Percentiles rank a stretch among this genome's conserved stretches.
Conservation (phyloP, 805 yeast genomes). For the Starmerella apis region DNA sequence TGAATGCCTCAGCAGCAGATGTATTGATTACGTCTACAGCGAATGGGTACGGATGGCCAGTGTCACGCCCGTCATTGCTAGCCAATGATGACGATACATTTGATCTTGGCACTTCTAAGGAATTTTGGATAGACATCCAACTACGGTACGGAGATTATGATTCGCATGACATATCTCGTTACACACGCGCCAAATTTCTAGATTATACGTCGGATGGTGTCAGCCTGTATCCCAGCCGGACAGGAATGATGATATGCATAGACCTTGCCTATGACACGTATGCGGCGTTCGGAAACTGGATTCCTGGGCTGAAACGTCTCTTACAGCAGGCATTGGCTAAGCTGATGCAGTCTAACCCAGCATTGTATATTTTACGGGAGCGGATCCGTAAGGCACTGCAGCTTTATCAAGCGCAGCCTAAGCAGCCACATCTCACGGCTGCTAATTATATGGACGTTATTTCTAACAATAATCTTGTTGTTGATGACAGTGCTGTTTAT, state of each 20-base stretch:
- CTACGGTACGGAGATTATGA: slow-evolving; percentile 94
- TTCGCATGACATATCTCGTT: slow-evolving; percentile 90
- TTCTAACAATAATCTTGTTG: slow-evolving; percentile 62
- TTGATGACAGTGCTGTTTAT: slow-evolving; percentile 91
- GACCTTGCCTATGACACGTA: slow-evolving; percentile 93
- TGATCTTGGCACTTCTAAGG: slow-evolving; percentile 46
- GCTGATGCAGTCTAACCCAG: slow-evolving; percentile 90
- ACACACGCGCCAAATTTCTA: slow-evolving; percentile 81
- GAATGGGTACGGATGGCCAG: slow-evolving; percentile 47
- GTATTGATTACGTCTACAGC: slow-evolving; percentile 46
- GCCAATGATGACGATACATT: slow-evolving; percentile 63
- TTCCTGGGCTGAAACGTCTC: slow-evolving; percentile 83
- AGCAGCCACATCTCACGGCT: slow-evolving; percentile 80
- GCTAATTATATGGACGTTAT: slow-evolving; percentile 84
- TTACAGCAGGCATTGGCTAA: slow-evolving; percentile 87
- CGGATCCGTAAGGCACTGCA: slow-evolving; percentile 90
- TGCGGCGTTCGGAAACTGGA: slow-evolving; percentile 96
- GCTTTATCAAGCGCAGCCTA: slow-evolving; percentile 85
- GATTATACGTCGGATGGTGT: slow-evolving; percentile 85
- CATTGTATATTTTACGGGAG: slow-evolving; percentile 80
- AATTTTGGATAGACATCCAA: slow-evolving; percentile 93
- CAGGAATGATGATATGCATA: slow-evolving; percentile 82
- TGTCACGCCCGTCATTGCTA: slow-evolving; percentile 63
- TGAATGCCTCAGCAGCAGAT: slow-evolving; percentile 95
- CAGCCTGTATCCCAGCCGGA: slow-evolving; percentile 81